Base-by-base conservation (phyloP, 805 yeast species). In the Zygosaccharomyces lentus region DNA sequence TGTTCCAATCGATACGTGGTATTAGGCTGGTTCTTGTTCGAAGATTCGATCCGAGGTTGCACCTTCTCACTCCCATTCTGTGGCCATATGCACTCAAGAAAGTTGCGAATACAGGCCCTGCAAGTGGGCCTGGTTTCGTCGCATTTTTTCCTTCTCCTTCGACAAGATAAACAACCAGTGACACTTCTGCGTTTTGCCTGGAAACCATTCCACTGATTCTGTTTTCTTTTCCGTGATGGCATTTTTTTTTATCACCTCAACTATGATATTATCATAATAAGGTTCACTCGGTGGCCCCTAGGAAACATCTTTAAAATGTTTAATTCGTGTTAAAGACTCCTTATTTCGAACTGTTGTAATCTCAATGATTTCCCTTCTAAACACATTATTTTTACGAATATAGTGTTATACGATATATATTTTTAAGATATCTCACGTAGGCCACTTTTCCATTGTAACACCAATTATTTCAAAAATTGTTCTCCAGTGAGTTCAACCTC, bases 401-500 rank as follows among this genome's bases (percentile, higher is more conserved):
- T 19, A 19, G 5, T 19, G 5, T 19, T 19, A 19, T 19, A 19
- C 21, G 21, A 19, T 19, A 19, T 19, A 19, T 19, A 3, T 19
- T 19, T 19, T 19, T n/a, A n/a, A n/a, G n/a, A n/a, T n/a, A n/a
- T n/a, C n/a, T n/a, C n/a, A n/a, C n/a, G n/a, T n/a, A n/a, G n/a
- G n/a, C n/a, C n/a, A 19, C 21, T 19, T 19, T 19, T 19, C 21
- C 3, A 19, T 19, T 4, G 21, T 19, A 5, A 19, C 21, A 19
- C 21, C 21, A 19, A 5, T 34, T 37, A 52, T n/a, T 48, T 25
- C 41, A 57, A 41, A 32, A 59, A 57, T 8, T 52, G 58, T 4
- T 57, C 56, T 9, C 52, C 48, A 15, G 53, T 42, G 8, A 53
- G 34, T 17, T 53, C 49, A 19, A 63, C 51, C 59, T 76, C 81